phyloP scores from a whole-genome alignment of 352 stramenopile genomes.

The Hyphochytrium catenoides region DNA sequence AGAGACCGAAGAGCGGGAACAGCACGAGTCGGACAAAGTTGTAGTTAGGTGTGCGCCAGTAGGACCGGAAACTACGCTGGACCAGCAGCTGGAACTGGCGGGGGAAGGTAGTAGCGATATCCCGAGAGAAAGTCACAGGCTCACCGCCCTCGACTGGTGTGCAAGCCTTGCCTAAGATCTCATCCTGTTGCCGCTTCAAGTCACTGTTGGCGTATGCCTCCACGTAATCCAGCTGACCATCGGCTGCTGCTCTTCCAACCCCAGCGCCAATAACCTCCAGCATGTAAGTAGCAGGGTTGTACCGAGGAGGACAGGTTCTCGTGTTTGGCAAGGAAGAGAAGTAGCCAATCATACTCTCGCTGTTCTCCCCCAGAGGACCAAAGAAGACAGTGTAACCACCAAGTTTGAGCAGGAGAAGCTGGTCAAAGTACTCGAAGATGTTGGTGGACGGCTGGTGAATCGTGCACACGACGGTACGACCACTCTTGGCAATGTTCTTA shows the following conservation, averaged over 20 bases:
- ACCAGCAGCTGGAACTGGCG: constrained; percentile 27
- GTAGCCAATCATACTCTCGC: constrained; percentile 55
- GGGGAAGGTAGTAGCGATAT: constrained; percentile 11
- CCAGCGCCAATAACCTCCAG: constrained; percentile 48
- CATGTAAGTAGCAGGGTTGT: constrained; percentile 73
- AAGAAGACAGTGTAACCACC: constrained; percentile 68
- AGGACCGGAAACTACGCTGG: constrained; percentile 25
- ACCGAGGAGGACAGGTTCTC: constrained; percentile 28
- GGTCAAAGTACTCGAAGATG: constrained; percentile 78
- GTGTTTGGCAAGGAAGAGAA: constrained; percentile 45
- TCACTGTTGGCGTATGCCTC: constrained; percentile 7
- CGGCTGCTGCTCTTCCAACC: constrained; percentile 17
- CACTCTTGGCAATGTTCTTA: constrained; percentile 46
- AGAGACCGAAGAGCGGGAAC: constrained; percentile 5
- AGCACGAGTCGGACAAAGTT: constrained; percentile 6
- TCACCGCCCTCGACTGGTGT: not conserved
- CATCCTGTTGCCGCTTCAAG: constrained; percentile 2
- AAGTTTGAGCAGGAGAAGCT: constrained; percentile 49
- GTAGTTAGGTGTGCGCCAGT: constrained; percentile 12
- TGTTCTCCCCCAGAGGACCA: constrained; percentile 51
- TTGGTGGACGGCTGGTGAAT: constrained; percentile 58
- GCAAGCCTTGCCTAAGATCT: not conserved
- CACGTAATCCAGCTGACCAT: constrained; percentile 11
- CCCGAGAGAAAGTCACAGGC: constrained; percentile 1
- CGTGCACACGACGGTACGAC: constrained; percentile 64